Evolutionary conservation across 2,329 filamentous ascomycete species (phyloP).

Genomic region (Alternaria brassicicola): DNA sequence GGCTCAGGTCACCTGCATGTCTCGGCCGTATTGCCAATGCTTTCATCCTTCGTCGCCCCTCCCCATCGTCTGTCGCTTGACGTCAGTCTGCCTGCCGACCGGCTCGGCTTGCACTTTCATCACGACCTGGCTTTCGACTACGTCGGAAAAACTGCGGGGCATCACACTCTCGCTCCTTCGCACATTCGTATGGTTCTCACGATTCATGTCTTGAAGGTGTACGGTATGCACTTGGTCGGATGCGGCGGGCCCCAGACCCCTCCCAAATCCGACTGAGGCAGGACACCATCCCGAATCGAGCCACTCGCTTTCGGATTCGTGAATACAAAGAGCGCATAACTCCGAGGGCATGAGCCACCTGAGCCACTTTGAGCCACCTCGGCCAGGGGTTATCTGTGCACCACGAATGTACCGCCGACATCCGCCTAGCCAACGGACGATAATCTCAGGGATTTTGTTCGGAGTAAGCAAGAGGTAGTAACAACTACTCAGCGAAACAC

Average conservation of each 20-base stretch:
- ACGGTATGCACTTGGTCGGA: background rate
- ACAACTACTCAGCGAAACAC: background rate
- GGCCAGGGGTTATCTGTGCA: background rate
- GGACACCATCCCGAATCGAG: background rate
- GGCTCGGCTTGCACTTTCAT: background rate
- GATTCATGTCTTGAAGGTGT: background rate
- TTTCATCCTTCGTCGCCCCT: background rate
- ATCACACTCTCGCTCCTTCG: background rate
- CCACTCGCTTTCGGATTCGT: background rate
- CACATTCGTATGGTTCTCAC: background rate
- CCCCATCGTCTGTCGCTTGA: background rate
- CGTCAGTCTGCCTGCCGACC: background rate
- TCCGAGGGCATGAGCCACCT: background rate
- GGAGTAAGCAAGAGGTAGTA: background rate
- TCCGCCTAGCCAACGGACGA: background rate
- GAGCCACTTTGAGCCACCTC: background rate
- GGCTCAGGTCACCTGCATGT: background rate
- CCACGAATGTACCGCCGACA: slow-evolving; percentile 1
- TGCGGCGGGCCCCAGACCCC: background rate
- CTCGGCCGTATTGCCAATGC: slow-evolving; percentile 1
- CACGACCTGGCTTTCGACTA: background rate
- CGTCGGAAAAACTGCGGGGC: background rate
- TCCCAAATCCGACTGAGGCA: background rate
- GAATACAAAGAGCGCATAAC: background rate
- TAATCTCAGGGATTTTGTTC: background rate